Percentiles rank a stretch among this genome's conserved stretches.
phyloP scores from a whole-genome alignment of 108 stramenopile genomes.

The Cyclotella sp. region DNA sequence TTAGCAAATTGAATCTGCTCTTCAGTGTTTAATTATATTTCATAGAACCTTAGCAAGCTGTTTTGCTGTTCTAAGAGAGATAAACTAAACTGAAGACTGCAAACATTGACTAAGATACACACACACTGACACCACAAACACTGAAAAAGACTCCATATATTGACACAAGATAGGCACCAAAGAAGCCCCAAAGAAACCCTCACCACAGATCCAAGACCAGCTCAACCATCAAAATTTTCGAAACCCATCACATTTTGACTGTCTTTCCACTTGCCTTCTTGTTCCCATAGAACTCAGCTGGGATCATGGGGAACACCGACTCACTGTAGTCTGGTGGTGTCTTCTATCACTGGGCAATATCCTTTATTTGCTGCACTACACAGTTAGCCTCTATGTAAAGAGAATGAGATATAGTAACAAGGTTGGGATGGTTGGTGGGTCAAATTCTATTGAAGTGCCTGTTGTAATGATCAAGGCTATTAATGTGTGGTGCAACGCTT shows the following conservation, averaged over 20 bases:
- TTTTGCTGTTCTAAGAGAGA: too few relatives aligned
- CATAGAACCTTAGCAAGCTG: too few relatives aligned
- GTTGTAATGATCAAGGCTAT: constrained; percentile 11
- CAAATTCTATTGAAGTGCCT: constrained; percentile 14
- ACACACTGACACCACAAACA: too few relatives aligned
- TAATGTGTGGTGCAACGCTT: constrained; percentile 1
- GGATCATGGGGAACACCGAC: constrained; percentile 1
- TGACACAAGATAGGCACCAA: background rate
- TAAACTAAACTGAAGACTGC: too few relatives aligned
- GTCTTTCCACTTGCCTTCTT: background rate
- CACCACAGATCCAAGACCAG: background rate
- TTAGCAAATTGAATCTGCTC: too few relatives aligned
- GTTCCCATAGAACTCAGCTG: background rate
- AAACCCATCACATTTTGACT: too few relatives aligned
- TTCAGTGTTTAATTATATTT: too few relatives aligned
- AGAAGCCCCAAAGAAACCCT: too few relatives aligned
- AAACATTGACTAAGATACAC: background rate
- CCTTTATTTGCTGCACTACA: background rate
- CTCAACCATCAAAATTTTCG: too few relatives aligned
- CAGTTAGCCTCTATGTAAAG: constrained; percentile 5
- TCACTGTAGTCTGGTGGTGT: constrained; percentile 4
- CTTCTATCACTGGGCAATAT: constrained; percentile 6
- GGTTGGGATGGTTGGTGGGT: constrained; percentile 23
- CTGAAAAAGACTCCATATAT: background rate
- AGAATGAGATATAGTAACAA: constrained; percentile 3